Conservation (phyloP, 495 filamentous ascomycete genomes). For the Eremomyces bilateralis region DNA sequence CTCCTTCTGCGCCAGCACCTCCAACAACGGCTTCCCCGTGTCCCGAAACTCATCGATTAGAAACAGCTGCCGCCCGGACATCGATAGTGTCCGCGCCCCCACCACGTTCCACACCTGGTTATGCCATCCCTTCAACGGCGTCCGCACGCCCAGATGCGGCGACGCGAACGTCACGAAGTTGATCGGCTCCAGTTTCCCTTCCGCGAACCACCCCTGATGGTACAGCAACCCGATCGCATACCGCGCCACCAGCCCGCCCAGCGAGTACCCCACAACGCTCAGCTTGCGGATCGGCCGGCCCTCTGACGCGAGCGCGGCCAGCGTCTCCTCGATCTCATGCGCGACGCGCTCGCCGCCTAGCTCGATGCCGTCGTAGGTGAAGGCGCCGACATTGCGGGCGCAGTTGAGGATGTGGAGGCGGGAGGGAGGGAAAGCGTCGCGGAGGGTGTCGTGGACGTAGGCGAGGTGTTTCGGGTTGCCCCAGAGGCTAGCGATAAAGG, state of each 20-base stretch:
- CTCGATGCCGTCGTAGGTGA: conserved; percentile 92
- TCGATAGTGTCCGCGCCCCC: conserved; percentile 52
- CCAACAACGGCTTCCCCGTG: conserved; percentile 55
- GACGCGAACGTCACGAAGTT: conserved; percentile 89
- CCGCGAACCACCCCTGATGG: conserved; percentile 56
- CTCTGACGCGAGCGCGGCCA: conserved; percentile 34
- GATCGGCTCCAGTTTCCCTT: conserved; percentile 56
- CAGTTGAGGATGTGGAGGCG: conserved; percentile 50
- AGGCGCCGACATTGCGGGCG: conserved; percentile 58
- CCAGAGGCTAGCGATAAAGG: conserved; percentile 38
- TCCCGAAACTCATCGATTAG: conserved; percentile 66
- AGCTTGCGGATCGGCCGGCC: conserved; percentile 58
- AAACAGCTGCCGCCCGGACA: conserved; percentile 74
- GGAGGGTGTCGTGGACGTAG: conserved; percentile 44
- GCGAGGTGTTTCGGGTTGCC: conserved; percentile 73
- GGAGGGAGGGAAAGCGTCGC: conserved; percentile 38
- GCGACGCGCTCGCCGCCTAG: conserved; percentile 72
- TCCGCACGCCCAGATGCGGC: conserved; percentile 71
- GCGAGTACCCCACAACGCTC: conserved; percentile 72
- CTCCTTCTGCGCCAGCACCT: conserved; percentile 59
- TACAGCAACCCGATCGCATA: conserved; percentile 75
- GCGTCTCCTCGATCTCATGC: conserved; percentile 64
- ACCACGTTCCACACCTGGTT: conserved; percentile 60
- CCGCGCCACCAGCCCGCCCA: conserved; percentile 69
- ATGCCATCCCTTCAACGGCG: conserved; percentile 43